Conservation (phyloP, 2,329 filamentous ascomycete genomes). For the Fusarium sp. region DNA sequence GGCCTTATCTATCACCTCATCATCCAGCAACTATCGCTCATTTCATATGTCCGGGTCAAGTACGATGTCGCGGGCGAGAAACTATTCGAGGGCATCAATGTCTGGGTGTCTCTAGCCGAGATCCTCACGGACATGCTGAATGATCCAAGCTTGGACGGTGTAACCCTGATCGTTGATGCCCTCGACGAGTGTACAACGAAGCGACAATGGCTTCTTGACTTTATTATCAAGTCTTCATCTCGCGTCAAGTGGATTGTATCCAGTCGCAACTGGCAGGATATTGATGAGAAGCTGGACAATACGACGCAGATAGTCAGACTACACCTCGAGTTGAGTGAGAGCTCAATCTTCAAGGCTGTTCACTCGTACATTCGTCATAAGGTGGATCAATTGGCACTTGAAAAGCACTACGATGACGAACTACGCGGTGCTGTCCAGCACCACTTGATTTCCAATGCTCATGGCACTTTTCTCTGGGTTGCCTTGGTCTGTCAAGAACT, state of each 20-base stretch:
- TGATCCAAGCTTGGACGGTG: fast-evolving
- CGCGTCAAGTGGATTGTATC: background rate
- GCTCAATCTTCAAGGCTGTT: fast-evolving
- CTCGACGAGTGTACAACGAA: fast-evolving
- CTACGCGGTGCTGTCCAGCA: no score
- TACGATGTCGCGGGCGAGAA: fast-evolving
- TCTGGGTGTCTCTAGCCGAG: background rate
- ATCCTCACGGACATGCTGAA: fast-evolving
- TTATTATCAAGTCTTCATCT: fast-evolving
- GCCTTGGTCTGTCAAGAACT: background rate
- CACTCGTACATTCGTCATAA: no score
- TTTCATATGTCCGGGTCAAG: fast-evolving
- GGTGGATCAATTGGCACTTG: fast-evolving
- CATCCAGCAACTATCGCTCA: fast-evolving
- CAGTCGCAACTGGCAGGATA: fast-evolving
- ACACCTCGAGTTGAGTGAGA: background rate
- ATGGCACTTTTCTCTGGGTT: background rate
- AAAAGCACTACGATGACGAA: no score
- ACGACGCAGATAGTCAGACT: background rate
- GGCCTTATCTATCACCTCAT: background rate
- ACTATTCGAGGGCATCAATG: background rate
- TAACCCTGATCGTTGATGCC: background rate
- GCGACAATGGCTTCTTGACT: background rate
- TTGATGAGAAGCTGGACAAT: fast-evolving
- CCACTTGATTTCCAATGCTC: fast-evolving